Percentiles rank a stretch among this genome's conserved stretches.
Evolutionary conservation across 352 stramenopile species (phyloP).

Genomic region (Phytophthora pini): DNA sequence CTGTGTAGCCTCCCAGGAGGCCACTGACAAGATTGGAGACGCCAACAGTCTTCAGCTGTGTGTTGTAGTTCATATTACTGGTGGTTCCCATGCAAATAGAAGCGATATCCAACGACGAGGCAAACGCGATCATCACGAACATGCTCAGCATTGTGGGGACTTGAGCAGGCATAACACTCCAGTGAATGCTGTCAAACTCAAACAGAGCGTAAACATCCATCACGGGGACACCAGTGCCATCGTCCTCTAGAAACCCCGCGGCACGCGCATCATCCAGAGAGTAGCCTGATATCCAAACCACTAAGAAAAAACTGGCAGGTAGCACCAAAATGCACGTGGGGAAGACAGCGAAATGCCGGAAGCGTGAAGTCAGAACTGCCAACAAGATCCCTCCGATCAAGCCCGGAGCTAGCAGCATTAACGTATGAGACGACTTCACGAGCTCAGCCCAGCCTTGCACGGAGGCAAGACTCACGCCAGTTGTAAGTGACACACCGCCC

Average conservation of each 20-base stretch:
- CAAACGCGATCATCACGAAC: constrained; percentile 96
- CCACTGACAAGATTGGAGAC: constrained; percentile 92
- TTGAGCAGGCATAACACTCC: constrained; percentile 72
- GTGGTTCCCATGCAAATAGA: constrained; percentile 96
- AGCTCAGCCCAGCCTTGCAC: constrained; percentile 75
- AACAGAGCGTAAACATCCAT: constrained; percentile 71
- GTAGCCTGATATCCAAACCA: constrained; percentile 69
- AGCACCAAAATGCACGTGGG: constrained; percentile 59
- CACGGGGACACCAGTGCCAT: constrained; percentile 39
- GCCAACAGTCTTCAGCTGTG: constrained; percentile 94
- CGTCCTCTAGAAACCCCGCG: constrained; percentile 83
- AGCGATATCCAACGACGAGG: constrained; percentile 94
- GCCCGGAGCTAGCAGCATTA: constrained; percentile 84
- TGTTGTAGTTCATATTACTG: constrained; percentile 93
- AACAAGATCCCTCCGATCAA: constrained; percentile 78
- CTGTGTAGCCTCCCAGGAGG: constrained; percentile 85
- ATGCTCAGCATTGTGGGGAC: constrained; percentile 88
- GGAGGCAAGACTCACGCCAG: constrained; percentile 74
- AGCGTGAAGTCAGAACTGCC: constrained; percentile 69
- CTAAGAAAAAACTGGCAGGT: constrained; percentile 87
- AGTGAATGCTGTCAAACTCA: constrained; percentile 76
- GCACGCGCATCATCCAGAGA: constrained; percentile 89
- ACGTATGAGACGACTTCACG: constrained; percentile 46
- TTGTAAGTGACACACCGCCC: constrained; percentile 89
- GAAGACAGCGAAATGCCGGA: constrained; percentile 73